Percentiles rank a stretch among this genome's conserved stretches.
These are phyloP conservation scores for Talaromyces borbonicus DNA, from an alignment of 495 filamentous ascomycete species.

Conservation along the genomic window DNA sequence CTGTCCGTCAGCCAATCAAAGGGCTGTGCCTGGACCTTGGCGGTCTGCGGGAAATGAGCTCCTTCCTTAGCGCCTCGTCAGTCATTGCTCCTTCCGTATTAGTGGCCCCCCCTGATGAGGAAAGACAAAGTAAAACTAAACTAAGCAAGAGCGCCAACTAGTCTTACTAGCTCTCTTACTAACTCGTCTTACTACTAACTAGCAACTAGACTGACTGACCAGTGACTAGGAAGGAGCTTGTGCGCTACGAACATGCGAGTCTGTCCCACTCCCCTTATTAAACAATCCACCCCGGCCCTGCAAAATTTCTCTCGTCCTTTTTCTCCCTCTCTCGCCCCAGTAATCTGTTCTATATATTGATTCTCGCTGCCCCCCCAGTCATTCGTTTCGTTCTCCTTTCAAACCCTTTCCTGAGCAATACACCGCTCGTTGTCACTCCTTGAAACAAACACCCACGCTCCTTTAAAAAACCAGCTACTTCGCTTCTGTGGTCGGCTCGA, in stretches of 20 bases:
- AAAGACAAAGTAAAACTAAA: too few species aligned
- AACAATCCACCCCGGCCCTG: slow-evolving; percentile 1
- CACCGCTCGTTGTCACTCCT: slow-evolving; percentile 10
- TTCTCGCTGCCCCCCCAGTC: not conserved
- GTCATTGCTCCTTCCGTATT: not conserved
- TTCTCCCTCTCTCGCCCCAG: slow-evolving; percentile 12
- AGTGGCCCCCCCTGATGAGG: not conserved
- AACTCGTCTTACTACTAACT: too few species aligned
- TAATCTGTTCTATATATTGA: slow-evolving; percentile 9
- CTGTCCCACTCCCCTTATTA: slow-evolving; percentile 8
- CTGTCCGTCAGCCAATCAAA: not conserved
- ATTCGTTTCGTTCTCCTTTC: slow-evolving; percentile 2
- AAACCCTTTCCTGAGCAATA: slow-evolving; percentile 1
- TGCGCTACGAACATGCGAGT: too few species aligned
- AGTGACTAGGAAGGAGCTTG: too few species aligned
- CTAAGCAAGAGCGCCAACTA: too few species aligned
- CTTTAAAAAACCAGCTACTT: too few species aligned
- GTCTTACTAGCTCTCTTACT: too few species aligned
- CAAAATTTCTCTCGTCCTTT: slow-evolving; percentile 12
- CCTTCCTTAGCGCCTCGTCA: not conserved
- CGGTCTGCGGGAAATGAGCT: slow-evolving; percentile 1
- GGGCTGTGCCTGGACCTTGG: slow-evolving; percentile 4
- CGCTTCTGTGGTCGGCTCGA: not conserved
- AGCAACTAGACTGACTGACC: too few species aligned
- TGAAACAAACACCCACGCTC: slow-evolving; percentile 2